A percentile compares a stretch with the other conserved stretches of the same genome.
phyloP scores from a whole-genome alignment of 257 asterid species.

The Nicotiana sylvestris region DNA sequence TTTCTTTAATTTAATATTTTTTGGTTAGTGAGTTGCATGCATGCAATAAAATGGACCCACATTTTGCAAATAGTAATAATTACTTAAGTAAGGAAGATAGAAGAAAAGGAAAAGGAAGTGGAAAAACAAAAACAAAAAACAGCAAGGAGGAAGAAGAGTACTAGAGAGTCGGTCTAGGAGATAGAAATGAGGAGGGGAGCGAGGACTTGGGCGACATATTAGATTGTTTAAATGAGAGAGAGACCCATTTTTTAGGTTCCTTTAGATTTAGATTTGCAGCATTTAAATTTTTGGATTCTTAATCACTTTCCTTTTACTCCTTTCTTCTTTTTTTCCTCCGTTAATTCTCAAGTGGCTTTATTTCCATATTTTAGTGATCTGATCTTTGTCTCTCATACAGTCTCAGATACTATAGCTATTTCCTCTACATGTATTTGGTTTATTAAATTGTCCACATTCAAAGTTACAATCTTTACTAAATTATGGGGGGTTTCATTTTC shows the following conservation, averaged over 20 bases:
- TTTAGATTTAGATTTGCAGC: conserved; percentile 18
- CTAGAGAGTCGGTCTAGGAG: conserved; percentile 32
- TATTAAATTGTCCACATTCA: neutral
- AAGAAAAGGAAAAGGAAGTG: neutral
- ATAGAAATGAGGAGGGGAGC: conserved; percentile 26
- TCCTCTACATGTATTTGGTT: neutral
- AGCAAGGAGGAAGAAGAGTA: neutral
- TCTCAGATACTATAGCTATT: neutral
- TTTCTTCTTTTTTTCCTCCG: neutral
- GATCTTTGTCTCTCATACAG: neutral
- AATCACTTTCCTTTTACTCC: neutral
- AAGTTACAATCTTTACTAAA: conserved; percentile 26
- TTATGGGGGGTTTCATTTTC: conserved; percentile 16
- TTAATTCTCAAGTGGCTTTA: neutral
- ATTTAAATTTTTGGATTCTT: neutral
- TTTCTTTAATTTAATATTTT: neutral
- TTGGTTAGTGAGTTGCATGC: neutral
- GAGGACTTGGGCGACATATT: conserved; percentile 23
- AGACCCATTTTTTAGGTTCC: conserved; percentile 5
- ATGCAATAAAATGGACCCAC: neutral
- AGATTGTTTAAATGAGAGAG: conserved; percentile 6
- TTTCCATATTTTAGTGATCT: neutral
- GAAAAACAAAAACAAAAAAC: neutral
- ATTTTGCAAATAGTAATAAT: neutral
- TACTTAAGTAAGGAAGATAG: too few species aligned